Evolutionary conservation across 108 stramenopile genomes (phyloP).

Genomic region (Nitzschia inconspicua): DNA sequence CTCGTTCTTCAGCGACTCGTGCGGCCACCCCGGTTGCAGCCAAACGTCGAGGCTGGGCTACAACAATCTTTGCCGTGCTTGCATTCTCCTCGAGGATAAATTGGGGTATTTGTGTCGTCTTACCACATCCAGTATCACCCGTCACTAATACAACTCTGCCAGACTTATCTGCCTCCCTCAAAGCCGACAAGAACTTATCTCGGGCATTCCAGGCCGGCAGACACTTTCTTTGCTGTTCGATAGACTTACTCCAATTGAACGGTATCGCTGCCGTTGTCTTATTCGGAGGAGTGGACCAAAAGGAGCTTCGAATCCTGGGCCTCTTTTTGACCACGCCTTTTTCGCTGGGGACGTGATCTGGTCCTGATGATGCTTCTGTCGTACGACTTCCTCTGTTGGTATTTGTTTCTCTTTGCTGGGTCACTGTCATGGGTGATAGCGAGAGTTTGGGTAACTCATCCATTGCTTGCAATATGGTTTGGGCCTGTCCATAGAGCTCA

Average conservation of each 20-base stretch:
- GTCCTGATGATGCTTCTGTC: background rate
- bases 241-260: conserved; percentile 43
- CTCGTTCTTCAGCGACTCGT: conserved; percentile 92
- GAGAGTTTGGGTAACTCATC: conserved; percentile 20
- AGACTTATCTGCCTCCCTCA: conserved; percentile 45
- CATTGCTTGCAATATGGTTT: conserved; percentile 30
- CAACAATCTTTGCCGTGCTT: conserved; percentile 77
- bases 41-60: conserved; percentile 94
- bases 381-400: background rate
- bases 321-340: conserved; percentile 15
- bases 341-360: background rate
- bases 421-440: background rate
- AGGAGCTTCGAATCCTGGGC: conserved; percentile 45
- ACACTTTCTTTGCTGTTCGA: conserved; percentile 46
- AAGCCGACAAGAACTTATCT: conserved; percentile 49
- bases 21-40: conserved; percentile 91
- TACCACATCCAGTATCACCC: conserved; percentile 86
- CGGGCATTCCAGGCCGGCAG: conserved; percentile 74
- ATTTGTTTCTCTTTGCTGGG: too few relatives aligned
- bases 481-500: conserved; percentile 58
- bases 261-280: conserved; percentile 60
- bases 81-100: conserved; percentile 87
- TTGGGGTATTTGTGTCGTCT: conserved; percentile 91
- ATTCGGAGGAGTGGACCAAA: conserved; percentile 61
- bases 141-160: conserved; percentile 72